phyloP scores from a whole-genome alignment of 306 rosid genomes.

The Cercis canadensis region DNA sequence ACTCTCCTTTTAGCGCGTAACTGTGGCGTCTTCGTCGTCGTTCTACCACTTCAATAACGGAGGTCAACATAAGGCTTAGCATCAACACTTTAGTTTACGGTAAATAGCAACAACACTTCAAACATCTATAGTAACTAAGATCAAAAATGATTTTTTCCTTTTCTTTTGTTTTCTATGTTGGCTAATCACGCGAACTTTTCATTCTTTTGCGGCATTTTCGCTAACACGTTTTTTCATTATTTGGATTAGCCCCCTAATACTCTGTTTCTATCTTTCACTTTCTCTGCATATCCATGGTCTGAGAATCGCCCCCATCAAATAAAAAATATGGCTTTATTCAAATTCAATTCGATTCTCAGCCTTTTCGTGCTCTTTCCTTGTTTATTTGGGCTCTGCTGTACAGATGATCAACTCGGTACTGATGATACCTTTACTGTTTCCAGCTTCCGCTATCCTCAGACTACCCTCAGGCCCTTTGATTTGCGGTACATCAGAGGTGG shows the following conservation, averaged over 20 bases:
- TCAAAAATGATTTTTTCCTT: no score
- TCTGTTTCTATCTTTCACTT: conserved; percentile 27
- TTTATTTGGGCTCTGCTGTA: conserved; percentile 44
- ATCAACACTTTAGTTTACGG: no score
- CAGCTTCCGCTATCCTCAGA: conserved; percentile 69
- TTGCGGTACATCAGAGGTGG: conserved; percentile 82
- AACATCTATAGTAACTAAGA: no score
- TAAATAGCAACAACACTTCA: no score
- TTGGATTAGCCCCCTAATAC: conserved; percentile 11
- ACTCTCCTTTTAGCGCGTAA: no score
- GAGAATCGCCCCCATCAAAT: conserved; percentile 13
- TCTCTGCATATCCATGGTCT: conserved; percentile 35
- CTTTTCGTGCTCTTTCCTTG: conserved; percentile 44
- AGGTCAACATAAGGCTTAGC: no score
- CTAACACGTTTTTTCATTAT: conserved; percentile 4
- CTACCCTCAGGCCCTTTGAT: conserved; percentile 62
- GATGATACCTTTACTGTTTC: conserved; percentile 70
- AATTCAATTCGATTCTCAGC: conserved; percentile 49
- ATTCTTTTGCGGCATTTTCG: not conserved
- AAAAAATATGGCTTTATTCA: conserved; percentile 41
- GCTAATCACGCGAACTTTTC: no score
- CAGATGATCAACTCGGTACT: conserved; percentile 44
- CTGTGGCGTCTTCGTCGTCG: no score
- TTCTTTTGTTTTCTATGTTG: no score
- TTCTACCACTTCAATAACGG: not conserved